Conservation (phyloP, 768 basidiomycete species). For the Pleurotus ostreatus region DNA sequence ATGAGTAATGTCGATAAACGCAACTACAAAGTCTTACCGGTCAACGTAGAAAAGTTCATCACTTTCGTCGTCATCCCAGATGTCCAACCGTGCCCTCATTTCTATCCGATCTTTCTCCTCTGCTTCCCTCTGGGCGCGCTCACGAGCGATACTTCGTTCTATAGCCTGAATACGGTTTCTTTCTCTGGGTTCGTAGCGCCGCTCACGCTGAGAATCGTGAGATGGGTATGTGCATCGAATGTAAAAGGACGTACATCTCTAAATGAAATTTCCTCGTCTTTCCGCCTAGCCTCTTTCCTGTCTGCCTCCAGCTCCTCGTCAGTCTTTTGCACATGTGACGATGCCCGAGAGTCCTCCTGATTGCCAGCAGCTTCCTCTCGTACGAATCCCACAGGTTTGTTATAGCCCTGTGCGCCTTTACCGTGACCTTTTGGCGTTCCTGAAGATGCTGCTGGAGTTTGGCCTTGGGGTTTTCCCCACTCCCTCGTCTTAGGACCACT, state of each 20-base stretch:
- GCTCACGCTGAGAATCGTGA: slow-evolving; percentile 65
- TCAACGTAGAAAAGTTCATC: slow-evolving; percentile 92
- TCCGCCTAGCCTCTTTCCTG: slow-evolving; percentile 65
- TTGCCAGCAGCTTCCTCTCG: slow-evolving; percentile 42
- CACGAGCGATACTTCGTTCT: slow-evolving; percentile 72
- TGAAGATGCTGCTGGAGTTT: slow-evolving; percentile 24
- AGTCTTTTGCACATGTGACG: slow-evolving; percentile 50
- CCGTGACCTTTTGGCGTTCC: slow-evolving; percentile 47
- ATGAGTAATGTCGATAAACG: slow-evolving; percentile 2
- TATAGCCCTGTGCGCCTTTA: slow-evolving; percentile 72
- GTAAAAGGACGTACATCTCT: slow-evolving; percentile 62
- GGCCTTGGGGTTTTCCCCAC: slow-evolving; percentile 68
- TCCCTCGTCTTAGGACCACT: slow-evolving; percentile 77
- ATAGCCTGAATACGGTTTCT: slow-evolving; percentile 72
- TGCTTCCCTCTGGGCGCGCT: slow-evolving; percentile 66
- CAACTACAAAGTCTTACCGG: slow-evolving; percentile 47
- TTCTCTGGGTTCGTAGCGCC: slow-evolving; percentile 90
- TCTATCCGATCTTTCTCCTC: slow-evolving; percentile 79
- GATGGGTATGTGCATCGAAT: neutral
- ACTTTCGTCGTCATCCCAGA: slow-evolving; percentile 92
- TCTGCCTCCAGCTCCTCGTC: slow-evolving; percentile 89
- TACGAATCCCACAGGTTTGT: slow-evolving; percentile 81
- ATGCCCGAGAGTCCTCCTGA: slow-evolving; percentile 31
- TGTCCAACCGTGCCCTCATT: slow-evolving; percentile 75
- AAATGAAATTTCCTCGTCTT: slow-evolving; percentile 83